Evolutionary conservation across 805 yeast species (phyloP), one percentile per base, ranked within the genome.

Genomic region (Nakazawaea populi): DNA sequence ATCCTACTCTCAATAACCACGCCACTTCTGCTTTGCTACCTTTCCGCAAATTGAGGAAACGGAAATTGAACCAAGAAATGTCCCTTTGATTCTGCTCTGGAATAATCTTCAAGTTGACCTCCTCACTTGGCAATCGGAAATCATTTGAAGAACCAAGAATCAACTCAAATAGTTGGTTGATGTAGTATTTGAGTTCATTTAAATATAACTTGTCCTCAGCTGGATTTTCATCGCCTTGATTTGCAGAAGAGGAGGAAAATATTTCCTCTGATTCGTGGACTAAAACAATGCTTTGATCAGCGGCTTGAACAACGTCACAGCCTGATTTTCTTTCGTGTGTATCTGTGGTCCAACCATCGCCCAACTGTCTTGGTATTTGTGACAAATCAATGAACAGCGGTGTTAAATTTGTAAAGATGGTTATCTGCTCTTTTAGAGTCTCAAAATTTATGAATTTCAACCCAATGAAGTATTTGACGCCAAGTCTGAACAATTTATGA

Each of bases 391-490:
- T 56, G 49, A 71, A 71, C 6, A 72, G 71, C 24, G 76, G 60
- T 1, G 73, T 63, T n/a, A 80, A 49, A 44, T 80, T 71, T 8
- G 74, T 58, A 54, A 83, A 79, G 3, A 74, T 56, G 4, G 69
- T 55, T 10, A 79, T 54, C 56, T 81, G 82, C 11, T 66, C 65
- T 44, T 68, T 72, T 3, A 80, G 54, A 0, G 67, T 58, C 1
- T 70, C 75, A 56, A 71, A 72, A 8, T 73, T 71, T 1, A 82
- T 66, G 9, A 67, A 58, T 18, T 69, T 62, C n/a, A 76, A 60
- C 29, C 58, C 60, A 2, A 71, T 52, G 3, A 72, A 56, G 12
- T 71, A 61, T 10, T 56, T 60, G 30, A 76, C 53, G 0, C 82
- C 79, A 1, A 74, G 41, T 39, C 62, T 62, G 11, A 73, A 68